phyloP scores from a whole-genome alignment of 192 early-diverging fungal genomes.

The Entomortierella beljakovae region DNA sequence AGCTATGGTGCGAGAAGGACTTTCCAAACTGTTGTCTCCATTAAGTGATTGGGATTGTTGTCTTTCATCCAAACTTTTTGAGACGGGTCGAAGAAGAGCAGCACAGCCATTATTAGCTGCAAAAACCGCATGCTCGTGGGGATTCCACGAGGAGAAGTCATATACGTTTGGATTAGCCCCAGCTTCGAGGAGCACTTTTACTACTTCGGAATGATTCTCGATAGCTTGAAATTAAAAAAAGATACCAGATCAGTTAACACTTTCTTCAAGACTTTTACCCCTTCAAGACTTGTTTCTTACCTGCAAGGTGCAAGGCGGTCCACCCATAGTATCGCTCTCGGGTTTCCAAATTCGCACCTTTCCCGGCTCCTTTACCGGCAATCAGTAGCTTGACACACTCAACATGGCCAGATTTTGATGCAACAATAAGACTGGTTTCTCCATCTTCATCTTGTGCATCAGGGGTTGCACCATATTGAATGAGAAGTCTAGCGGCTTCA shows the following conservation, averaged over 20 bases:
- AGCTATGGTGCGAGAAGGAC: slow-evolving; percentile 3
- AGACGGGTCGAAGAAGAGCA: slow-evolving; percentile 58
- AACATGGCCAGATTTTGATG: slow-evolving; percentile 61
- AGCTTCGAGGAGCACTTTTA: slow-evolving; percentile 61
- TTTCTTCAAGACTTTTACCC: not conserved
- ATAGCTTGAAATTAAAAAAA: slow-evolving; percentile 55
- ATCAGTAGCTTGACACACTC: slow-evolving; percentile 65
- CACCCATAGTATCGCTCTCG: slow-evolving; percentile 69
- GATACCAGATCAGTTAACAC: not conserved
- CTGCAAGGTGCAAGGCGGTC: slow-evolving; percentile 72
- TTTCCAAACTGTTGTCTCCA: slow-evolving; percentile 1
- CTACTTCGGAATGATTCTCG: slow-evolving; percentile 68
- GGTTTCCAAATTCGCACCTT: slow-evolving; percentile 58
- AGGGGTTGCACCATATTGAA: slow-evolving; percentile 64
- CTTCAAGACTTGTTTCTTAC: slow-evolving; percentile 35
- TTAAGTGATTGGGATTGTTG: slow-evolving; percentile 10
- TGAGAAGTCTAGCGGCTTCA: slow-evolving; percentile 60
- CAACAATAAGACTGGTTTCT: slow-evolving; percentile 71
- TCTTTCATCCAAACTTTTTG: slow-evolving; percentile 27
- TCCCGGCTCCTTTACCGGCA: slow-evolving; percentile 16
- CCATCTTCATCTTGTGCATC: slow-evolving; percentile 76
- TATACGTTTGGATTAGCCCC: slow-evolving; percentile 60
- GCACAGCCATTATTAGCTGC: slow-evolving; percentile 65
- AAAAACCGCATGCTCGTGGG: slow-evolving; percentile 75
- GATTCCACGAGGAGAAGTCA: slow-evolving; percentile 66